A percentile compares a stretch with the other conserved stretches of the same genome.
Evolutionary conservation across 805 yeast genomes (phyloP).

Genomic region (Brettanomyces bruxellensis): DNA sequence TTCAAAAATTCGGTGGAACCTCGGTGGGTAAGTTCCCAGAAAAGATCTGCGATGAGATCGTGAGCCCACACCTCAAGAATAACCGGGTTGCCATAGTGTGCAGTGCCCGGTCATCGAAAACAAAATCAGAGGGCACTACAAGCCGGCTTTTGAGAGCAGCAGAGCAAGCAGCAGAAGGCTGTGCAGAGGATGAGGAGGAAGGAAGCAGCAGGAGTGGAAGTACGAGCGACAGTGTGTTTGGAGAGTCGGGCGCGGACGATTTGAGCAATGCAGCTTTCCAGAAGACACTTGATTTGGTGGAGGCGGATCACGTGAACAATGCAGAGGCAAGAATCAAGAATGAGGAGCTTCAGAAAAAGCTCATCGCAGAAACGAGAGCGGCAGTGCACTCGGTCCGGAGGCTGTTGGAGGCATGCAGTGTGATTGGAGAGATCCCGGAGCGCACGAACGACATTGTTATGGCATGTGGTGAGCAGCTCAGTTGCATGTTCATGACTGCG

Average conservation of each 20-base stretch:
- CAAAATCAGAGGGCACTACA: conserved; percentile 94
- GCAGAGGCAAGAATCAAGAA: conserved; percentile 48
- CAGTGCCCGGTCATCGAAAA: conserved; percentile 85
- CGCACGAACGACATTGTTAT: conserved; percentile 84
- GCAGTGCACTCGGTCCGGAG: conserved; percentile 65
- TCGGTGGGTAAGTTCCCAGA: conserved; percentile 91
- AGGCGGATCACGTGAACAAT: conserved; percentile 70
- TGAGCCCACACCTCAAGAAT: conserved; percentile 50
- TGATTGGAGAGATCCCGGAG: conserved; percentile 85
- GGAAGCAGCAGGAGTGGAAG: neutral
- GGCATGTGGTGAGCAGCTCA: conserved; percentile 89
- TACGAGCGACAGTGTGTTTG: conserved; percentile 20
- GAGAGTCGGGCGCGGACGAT: conserved; percentile 38
- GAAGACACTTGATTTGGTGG: conserved; percentile 53
- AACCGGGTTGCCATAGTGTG: conserved; percentile 88
- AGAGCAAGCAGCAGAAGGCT: conserved; percentile 58
- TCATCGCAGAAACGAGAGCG: conserved; percentile 48
- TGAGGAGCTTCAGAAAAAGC: conserved; percentile 35
- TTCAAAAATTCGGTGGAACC: conserved; percentile 97
- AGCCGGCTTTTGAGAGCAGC: conserved; percentile 80
- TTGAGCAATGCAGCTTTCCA: conserved; percentile 25
- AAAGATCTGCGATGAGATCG: conserved; percentile 77
- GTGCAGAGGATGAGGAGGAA: conserved; percentile 27
- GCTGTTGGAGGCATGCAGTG: conserved; percentile 76
- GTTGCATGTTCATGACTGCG: conserved; percentile 83